These are phyloP conservation scores for Clarkia xantiana DNA, from an alignment of 345 rosid species.

Conservation along the genomic window DNA sequence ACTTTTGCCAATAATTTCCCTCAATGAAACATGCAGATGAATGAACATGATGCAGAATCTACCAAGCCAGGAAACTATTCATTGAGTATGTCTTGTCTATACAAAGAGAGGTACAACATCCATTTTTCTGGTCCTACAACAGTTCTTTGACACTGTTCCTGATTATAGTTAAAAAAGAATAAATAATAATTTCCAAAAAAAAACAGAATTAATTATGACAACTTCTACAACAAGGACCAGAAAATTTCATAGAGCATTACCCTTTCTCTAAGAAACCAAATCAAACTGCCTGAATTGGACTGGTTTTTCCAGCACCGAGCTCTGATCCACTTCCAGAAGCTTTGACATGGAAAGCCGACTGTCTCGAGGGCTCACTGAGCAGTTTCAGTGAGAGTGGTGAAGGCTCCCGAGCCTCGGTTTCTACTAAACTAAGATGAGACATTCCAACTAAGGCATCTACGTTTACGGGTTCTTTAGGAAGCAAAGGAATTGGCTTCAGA, in stretches of 20 bases:
- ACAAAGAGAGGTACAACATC: neutral
- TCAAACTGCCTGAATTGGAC: constrained; percentile 60
- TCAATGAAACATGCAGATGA: no score
- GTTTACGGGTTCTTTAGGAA: constrained; percentile 59
- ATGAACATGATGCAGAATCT: no score
- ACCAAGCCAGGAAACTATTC: no score
- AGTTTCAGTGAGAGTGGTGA: constrained; percentile 53
- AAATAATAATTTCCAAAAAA: neutral
- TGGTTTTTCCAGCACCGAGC: constrained; percentile 36
- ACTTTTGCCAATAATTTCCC: no score
- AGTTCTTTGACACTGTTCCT: neutral
- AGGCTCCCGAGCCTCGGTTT: constrained; percentile 23
- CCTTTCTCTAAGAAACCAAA: no score
- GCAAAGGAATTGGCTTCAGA: constrained; percentile 55
- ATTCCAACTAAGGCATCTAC: constrained; percentile 67
- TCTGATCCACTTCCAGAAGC: constrained; percentile 37
- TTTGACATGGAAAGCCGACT: constrained; percentile 39
- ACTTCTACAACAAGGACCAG: neutral
- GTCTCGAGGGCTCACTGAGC: no score
- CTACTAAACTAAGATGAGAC: constrained; percentile 65
- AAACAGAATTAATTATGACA: no score
- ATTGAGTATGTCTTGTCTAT: no score
- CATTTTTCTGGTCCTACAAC: neutral
- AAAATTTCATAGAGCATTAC: neutral
- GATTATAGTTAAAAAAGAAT: constrained; percentile 6